Evolutionary conservation across 352 stramenopile species (phyloP).

Genomic region (Aphanomyces invadans): DNA sequence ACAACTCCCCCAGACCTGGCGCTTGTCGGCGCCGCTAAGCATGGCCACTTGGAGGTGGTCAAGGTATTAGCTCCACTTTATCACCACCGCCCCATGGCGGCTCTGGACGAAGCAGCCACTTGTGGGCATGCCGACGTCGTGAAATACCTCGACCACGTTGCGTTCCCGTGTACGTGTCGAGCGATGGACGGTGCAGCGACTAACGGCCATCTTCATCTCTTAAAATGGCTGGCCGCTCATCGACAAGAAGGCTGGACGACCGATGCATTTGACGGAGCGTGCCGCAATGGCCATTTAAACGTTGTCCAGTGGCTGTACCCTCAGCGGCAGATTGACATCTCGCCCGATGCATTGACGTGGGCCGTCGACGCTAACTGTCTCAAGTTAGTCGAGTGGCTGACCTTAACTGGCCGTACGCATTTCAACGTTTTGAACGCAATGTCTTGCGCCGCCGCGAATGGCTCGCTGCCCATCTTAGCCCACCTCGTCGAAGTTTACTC

Average conservation of each 20-base stretch:
- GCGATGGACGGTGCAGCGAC: slow-evolving; percentile 10
- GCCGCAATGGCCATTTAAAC: slow-evolving; percentile 17
- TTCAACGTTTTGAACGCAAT: neutral
- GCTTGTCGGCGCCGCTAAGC: neutral
- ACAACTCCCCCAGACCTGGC: neutral
- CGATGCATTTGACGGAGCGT: slow-evolving; percentile 18
- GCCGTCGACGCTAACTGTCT: neutral
- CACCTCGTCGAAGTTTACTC: neutral
- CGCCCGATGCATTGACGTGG: neutral
- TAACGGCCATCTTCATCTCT: slow-evolving; percentile 6
- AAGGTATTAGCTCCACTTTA: neutral
- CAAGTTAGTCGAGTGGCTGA: neutral
- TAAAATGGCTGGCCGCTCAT: slow-evolving; percentile 7
- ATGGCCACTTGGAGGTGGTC: neutral
- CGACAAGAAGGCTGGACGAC: slow-evolving; percentile 19
- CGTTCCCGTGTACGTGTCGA: neutral
- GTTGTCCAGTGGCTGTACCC: slow-evolving; percentile 8
- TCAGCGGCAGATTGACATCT: neutral
- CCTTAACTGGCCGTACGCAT: neutral
- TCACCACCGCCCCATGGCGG: neutral
- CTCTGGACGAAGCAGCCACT: slow-evolving; percentile 2
- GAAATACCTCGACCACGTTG: slow-evolving; percentile 15
- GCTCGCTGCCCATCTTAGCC: neutral
- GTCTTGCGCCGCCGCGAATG: neutral
- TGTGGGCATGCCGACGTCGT: slow-evolving; percentile 17